Base-by-base conservation (phyloP, 257 asterid species). In the Capsicum chinense region DNA sequence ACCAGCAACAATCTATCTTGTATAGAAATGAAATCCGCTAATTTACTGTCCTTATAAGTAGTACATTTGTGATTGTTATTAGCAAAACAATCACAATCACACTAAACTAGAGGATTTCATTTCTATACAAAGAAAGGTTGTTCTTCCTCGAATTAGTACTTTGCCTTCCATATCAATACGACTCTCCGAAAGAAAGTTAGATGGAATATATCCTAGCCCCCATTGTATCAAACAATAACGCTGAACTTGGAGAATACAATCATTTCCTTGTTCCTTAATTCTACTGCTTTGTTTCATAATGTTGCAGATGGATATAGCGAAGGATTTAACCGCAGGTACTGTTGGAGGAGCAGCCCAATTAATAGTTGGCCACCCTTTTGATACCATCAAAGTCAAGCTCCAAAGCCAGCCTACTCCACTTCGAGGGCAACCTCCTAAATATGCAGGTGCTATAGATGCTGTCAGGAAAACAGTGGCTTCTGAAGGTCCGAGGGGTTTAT, bases 371-470 rank as follows among this genome's bases (percentile, higher is more conserved):
- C 99, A 95, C 92, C 98, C 99, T 69, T 95, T 95, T 39, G 99
- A 95, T 87, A 95, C 99, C 83, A 95, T 96, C 48, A 95, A 95
- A 87, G 99, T 95, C 78, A 95, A 94, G 92, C 98, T 95, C 90
- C 99, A 96, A 87, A 96, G 99, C 86, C 98, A 93, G 84, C 99
- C 98, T 16, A 79, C 91, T 79, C 98, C 98, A 16, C 89, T 90
- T 84, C 94, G 97, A 6, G 97, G 99, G 9, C 95, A 92, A 89
- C 90, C 85, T 26, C 98, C 94, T 5, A 96, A 91, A 83, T 96
- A 63, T 79, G 79, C 92, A 9, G 98, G 99, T 8, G 98, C 99
- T 56, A 88, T 94, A 14, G 98, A 96, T 90, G 98, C 98, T 16
- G 94, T 96, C 79, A 92, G 88, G 83, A 94, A 94, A 90, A 96